Evolutionary conservation across 768 basidiomycete genomes (phyloP).

Genomic region (Tephrocybe sp.): DNA sequence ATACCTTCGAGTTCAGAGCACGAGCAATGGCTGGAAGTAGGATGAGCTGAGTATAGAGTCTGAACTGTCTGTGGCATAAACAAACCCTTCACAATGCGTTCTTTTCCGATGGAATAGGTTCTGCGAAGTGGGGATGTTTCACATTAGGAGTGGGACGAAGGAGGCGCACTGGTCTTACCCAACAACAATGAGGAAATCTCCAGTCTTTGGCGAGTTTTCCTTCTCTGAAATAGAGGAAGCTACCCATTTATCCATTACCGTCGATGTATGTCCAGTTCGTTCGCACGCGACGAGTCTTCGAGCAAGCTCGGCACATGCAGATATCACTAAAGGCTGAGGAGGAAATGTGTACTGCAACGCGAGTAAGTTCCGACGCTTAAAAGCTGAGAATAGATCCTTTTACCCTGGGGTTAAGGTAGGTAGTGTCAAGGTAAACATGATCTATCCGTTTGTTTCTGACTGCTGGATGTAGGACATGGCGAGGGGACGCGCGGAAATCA

Average conservation of each 20-base stretch:
- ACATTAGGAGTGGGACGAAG: neutral
- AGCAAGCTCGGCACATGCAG: slow-evolving; percentile 87
- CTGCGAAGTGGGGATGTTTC: slow-evolving; percentile 31
- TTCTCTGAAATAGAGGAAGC: slow-evolving; percentile 16
- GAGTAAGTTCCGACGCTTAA: neutral
- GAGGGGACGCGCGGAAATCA: slow-evolving; percentile 87
- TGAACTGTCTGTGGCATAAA: neutral
- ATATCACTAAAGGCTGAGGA: slow-evolving; percentile 90
- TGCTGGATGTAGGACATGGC: slow-evolving; percentile 81
- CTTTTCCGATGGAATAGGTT: slow-evolving; percentile 97
- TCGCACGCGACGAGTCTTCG: slow-evolving; percentile 49
- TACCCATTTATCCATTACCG: slow-evolving; percentile 55
- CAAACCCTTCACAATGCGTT: slow-evolving; percentile 91
- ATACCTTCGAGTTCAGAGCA: slow-evolving; percentile 78
- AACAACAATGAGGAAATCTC: slow-evolving; percentile 58
- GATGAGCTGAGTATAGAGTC: slow-evolving; percentile 5
- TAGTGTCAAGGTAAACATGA: slow-evolving; percentile 92
- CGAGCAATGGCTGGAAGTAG: slow-evolving; percentile 69
- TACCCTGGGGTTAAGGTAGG: slow-evolving; percentile 87
- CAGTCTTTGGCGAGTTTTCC: slow-evolving; percentile 34
- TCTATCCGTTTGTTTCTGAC: slow-evolving; percentile 82
- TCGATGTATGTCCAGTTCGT: slow-evolving; percentile 21
- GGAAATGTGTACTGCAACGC: slow-evolving; percentile 81
- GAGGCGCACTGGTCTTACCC: slow-evolving; percentile 48
- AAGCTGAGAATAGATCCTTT: neutral